These are phyloP conservation scores for Schwanniomyces sp. DNA, from an alignment of 805 yeast genomes.

Conservation along the genomic window DNA sequence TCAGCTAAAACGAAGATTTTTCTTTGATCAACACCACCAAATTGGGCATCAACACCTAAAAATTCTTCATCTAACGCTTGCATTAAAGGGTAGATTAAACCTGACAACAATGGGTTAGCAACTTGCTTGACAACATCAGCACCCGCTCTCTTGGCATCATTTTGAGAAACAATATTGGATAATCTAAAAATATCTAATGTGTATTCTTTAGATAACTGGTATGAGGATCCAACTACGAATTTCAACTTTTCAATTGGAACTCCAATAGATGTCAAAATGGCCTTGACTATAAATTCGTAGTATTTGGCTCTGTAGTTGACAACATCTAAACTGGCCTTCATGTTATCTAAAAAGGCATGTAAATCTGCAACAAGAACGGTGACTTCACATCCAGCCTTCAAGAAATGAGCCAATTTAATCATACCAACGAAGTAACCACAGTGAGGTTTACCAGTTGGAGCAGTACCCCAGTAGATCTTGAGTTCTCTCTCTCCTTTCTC, in stretches of 20 bases:
- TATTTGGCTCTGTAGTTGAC: slow-evolving; percentile 86
- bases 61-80: slow-evolving; percentile 96
- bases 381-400: slow-evolving; percentile 95
- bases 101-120: slow-evolving; percentile 86
- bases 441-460: slow-evolving; percentile 98
- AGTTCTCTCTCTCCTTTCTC: slow-evolving; percentile 81
- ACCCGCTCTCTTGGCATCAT: slow-evolving; percentile 98
- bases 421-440: slow-evolving; percentile 98
- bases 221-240: slow-evolving; percentile 87
- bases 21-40: slow-evolving; percentile 99
- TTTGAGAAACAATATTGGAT: slow-evolving; percentile 83
- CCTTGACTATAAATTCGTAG: slow-evolving; percentile 80
- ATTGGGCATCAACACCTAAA: slow-evolving; percentile 87
- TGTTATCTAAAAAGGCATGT: slow-evolving; percentile 95
- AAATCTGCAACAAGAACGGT: slow-evolving; percentile 89
- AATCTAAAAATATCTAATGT: slow-evolving; percentile 87
- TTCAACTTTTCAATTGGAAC: slow-evolving; percentile 88
- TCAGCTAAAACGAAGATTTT: slow-evolving; percentile 96
- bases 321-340: slow-evolving; percentile 96
- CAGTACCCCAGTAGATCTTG: slow-evolving; percentile 97
- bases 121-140: slow-evolving; percentile 99
- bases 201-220: slow-evolving; percentile 75
- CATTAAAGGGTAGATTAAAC: slow-evolving; percentile 96
- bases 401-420: slow-evolving; percentile 93
- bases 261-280: slow-evolving; percentile 80